A percentile compares a stretch with the other conserved stretches of the same genome.
Conservation (phyloP, 2,329 filamentous ascomycete species). For the Elsinoe batatas region DNA sequence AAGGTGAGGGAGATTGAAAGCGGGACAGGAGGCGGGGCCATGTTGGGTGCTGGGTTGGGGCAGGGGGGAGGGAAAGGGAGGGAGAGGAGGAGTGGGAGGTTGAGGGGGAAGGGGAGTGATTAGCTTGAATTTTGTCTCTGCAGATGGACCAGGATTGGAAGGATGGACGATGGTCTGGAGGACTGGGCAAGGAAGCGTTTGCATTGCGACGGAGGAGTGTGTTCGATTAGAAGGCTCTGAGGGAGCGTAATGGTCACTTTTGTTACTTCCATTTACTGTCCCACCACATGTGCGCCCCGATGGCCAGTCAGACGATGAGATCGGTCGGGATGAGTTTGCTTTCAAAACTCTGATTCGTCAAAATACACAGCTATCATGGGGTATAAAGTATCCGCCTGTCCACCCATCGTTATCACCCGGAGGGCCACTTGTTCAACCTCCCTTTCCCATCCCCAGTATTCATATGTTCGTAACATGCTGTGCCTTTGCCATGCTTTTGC, state of each 20-base stretch:
- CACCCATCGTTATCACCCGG: constrained; percentile 18
- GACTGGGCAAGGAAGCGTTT: background rate
- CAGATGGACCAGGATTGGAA: background rate
- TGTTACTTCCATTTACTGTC: background rate
- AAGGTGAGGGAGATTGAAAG: background rate
- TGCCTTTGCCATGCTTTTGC: background rate
- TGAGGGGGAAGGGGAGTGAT: constrained; percentile 1
- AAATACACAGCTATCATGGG: constrained; percentile 10
- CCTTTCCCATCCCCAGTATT: constrained; percentile 14
- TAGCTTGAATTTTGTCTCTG: background rate
- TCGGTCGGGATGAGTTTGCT: background rate
- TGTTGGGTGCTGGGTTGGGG: background rate
- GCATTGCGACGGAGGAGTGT: background rate
- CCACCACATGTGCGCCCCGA: background rate
- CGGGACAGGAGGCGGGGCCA: background rate
- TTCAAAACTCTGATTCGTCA: constrained; percentile 4
- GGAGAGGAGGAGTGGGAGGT: constrained; percentile 12
- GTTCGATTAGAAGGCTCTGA: background rate
- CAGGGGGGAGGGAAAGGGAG: background rate
- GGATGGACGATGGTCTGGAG: background rate
- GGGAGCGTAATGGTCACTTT: background rate
- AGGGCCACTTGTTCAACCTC: constrained; percentile 29
- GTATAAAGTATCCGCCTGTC: constrained; percentile 8
- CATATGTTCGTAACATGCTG: background rate
- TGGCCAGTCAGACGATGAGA: no score